These are phyloP conservation scores for Entoloma clypeatum DNA, from an alignment of 1,284 basidiomycete species.

Conservation along the genomic window DNA sequence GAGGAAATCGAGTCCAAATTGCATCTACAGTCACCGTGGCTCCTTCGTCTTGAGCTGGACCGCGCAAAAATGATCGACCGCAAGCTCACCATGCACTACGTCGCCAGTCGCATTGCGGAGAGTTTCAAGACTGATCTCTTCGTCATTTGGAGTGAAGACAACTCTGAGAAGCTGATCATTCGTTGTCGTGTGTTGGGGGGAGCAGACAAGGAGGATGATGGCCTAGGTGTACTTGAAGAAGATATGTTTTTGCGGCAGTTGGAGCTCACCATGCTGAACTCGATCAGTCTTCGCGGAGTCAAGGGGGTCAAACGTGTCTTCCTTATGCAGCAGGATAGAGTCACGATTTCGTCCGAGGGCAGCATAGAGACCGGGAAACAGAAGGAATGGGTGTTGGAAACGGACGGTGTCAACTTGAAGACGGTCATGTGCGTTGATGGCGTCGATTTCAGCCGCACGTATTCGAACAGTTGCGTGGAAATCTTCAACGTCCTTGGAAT, in stretches of 20 bases:
- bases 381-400: conserved; percentile 96
- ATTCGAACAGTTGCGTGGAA: conserved; percentile 97
- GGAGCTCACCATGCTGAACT: conserved; percentile 94
- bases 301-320: conserved; percentile 91
- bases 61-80: conserved; percentile 98
- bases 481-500: conserved; percentile 97
- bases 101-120: conserved; percentile 91
- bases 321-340: conserved; percentile 86
- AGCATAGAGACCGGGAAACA: conserved; percentile 56
- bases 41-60: conserved; percentile 95
- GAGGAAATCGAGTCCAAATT: conserved; percentile 92
- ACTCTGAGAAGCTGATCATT: conserved; percentile 95
- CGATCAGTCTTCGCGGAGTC: conserved; percentile 94
- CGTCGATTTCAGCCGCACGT: conserved; percentile 89
- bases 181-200: conserved; percentile 93
- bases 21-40: conserved; percentile 93
- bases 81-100: conserved; percentile 93
- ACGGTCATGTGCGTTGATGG: conserved; percentile 93
- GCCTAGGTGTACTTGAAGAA: conserved; percentile 76
- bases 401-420: conserved; percentile 94
- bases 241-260: conserved; percentile 96
- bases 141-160: conserved; percentile 99
- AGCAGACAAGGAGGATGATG: conserved; percentile 88
- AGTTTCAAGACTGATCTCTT: conserved; percentile 97
- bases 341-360: conserved; percentile 63